A percentile compares a stretch with the other conserved stretches of the same genome.
Conservation (phyloP, 805 yeast species). For the Hanseniaspora taiwanica region DNA sequence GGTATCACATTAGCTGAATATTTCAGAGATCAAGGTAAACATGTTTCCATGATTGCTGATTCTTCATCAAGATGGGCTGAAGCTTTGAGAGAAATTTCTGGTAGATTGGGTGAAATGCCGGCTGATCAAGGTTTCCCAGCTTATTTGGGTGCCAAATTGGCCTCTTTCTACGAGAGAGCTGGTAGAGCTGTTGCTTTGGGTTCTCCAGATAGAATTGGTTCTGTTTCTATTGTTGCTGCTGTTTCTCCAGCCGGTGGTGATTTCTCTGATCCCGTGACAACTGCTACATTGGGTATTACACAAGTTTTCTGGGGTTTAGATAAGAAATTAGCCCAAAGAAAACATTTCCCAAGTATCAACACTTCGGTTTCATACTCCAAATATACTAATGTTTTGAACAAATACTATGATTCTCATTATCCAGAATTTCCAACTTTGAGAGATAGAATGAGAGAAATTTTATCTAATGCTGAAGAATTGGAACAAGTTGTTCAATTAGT, state of each 20-base stretch:
- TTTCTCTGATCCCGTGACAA: constrained; percentile 98
- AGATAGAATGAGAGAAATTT: constrained; percentile 84
- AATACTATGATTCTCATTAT: constrained; percentile 71
- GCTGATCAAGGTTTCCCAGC: constrained; percentile 99
- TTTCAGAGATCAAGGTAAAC: constrained; percentile 99
- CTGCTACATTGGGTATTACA: constrained; percentile 97
- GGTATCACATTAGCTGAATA: constrained; percentile 98
- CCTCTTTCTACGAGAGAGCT: constrained; percentile 98
- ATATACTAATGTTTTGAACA: constrained; percentile 77
- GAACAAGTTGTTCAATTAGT: constrained; percentile 99
- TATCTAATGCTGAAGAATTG: constrained; percentile 93
- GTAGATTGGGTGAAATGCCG: constrained; percentile 99
- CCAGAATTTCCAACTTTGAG: constrained; percentile 88
- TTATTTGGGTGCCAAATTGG: constrained; percentile 94
- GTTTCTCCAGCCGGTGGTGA: constrained; percentile 99
- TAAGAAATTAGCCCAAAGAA: constrained; percentile 97
- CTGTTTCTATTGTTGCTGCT: constrained; percentile 99
- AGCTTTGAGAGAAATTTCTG: constrained; percentile 98
- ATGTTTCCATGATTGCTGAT: constrained; percentile 99
- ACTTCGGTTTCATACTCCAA: constrained; percentile 94
- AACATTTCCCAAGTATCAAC: constrained; percentile 98
- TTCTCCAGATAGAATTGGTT: constrained; percentile 91
- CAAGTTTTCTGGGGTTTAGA: constrained; percentile 99
- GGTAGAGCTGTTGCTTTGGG: constrained; percentile 94
- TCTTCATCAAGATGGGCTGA: constrained; percentile 99